These are phyloP conservation scores for Candida odintsovae DNA, from an alignment of 805 yeast genomes.

Conservation along the genomic window DNA sequence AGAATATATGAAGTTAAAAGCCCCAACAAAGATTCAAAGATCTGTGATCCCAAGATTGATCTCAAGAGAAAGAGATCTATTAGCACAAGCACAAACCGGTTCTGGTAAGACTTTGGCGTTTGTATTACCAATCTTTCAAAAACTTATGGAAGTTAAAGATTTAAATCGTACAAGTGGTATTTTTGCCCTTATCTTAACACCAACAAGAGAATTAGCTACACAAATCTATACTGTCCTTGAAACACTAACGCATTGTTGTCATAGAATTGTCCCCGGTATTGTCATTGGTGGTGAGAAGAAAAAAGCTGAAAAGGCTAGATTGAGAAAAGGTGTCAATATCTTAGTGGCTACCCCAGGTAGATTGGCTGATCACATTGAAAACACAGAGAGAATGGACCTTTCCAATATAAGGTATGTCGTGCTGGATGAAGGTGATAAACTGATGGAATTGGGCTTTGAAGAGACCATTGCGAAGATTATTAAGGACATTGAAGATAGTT, in stretches of 20 bases:
- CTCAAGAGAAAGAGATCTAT: constrained; percentile 50
- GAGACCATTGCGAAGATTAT: constrained; percentile 82
- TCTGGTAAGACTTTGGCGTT: constrained; percentile 95
- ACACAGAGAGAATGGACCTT: constrained; percentile 70
- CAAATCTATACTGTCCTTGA: constrained; percentile 85
- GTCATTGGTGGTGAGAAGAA: constrained; percentile 98
- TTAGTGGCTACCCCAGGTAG: constrained; percentile 98
- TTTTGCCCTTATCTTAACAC: constrained; percentile 83
- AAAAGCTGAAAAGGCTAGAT: constrained; percentile 91
- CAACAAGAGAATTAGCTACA: constrained; percentile 91
- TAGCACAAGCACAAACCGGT: constrained; percentile 96
- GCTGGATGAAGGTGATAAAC: constrained; percentile 93
- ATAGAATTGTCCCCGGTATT: constrained; percentile 88
- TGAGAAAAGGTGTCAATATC: constrained; percentile 92
- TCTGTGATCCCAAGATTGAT: constrained; percentile 64
- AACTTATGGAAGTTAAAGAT: constrained; percentile 51
- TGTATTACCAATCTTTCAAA: constrained; percentile 73
- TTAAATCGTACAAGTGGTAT: constrained; percentile 67
- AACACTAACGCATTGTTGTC: constrained; percentile 66
- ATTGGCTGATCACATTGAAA: constrained; percentile 87
- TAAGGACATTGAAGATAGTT: constrained; percentile 41
- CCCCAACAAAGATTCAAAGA: constrained; percentile 87
- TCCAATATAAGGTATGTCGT: constrained; percentile 80
- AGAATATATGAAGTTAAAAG: constrained; percentile 45
- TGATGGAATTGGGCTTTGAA: constrained; percentile 95